These are phyloP conservation scores for Dryas octopetala DNA, from an alignment of 306 rosid genomes.

Conservation along the genomic window DNA sequence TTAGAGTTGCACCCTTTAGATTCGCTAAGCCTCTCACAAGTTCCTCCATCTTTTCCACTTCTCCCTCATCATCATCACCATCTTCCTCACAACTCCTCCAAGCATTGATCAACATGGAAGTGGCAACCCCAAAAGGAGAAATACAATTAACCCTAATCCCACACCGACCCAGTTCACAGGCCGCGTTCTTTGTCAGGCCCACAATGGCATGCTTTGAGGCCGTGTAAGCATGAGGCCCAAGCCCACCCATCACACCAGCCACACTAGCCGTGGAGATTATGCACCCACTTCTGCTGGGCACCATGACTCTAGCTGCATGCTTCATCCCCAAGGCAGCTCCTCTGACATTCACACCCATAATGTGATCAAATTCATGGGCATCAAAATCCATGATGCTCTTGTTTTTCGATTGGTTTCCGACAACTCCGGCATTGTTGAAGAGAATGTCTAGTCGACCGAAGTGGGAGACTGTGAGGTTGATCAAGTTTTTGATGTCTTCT, in stretches of 20 bases:
- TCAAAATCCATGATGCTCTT: constrained; percentile 79
- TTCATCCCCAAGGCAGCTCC: constrained; percentile 82
- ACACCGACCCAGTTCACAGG: constrained; percentile 73
- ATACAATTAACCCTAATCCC: constrained; percentile 85
- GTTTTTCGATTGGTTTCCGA: constrained; percentile 62
- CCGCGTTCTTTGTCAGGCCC: constrained; percentile 72
- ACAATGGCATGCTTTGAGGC: constrained; percentile 94
- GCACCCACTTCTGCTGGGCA: constrained; percentile 58
- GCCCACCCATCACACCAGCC: constrained; percentile 73
- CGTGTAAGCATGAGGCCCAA: constrained; percentile 88
- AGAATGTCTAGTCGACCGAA: constrained; percentile 31
- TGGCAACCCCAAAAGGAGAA: constrained; percentile 93
- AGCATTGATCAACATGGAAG: constrained; percentile 78
- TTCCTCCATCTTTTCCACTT: constrained; percentile 77
- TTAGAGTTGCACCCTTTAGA: constrained; percentile 68
- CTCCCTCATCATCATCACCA: constrained; percentile 28
- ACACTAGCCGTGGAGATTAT: constrained; percentile 77
- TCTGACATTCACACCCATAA: constrained; percentile 80
- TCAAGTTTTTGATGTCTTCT: constrained; percentile 54
- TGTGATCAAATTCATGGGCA: constrained; percentile 57
- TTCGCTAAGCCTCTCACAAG: constrained; percentile 76
- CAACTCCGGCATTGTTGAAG: constrained; percentile 89
- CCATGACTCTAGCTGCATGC: constrained; percentile 84
- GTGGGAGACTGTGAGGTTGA: constrained; percentile 1
- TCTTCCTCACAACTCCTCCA: constrained; percentile 48